Percentiles rank a stretch among this genome's conserved stretches.
Conservation (phyloP, 176 grass and related monocot species). For the Oryza rufipogon region DNA sequence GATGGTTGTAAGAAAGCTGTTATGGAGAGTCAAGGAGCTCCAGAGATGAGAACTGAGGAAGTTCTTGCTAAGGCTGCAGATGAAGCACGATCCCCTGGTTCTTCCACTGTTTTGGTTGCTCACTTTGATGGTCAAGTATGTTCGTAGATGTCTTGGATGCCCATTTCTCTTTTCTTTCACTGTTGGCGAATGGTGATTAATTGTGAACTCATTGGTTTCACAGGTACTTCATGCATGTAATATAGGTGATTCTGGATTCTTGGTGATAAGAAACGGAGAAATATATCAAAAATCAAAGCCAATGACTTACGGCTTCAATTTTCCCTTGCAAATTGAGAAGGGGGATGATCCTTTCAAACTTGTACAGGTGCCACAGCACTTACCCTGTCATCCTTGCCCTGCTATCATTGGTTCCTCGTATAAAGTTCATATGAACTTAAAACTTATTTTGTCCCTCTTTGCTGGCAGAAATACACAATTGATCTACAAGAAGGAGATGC, state of each 20-base stretch:
- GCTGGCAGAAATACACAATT: constrained; percentile 63
- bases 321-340: constrained; percentile 95
- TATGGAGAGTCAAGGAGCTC: constrained; percentile 50
- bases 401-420: not conserved
- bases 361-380: constrained; percentile 57
- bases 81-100: constrained; percentile 77
- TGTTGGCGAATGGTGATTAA: not conserved
- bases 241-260: constrained; percentile 93
- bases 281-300: constrained; percentile 78
- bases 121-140: constrained; percentile 82
- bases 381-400: not conserved
- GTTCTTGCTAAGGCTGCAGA: constrained; percentile 69
- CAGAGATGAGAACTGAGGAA: constrained; percentile 58
- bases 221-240: constrained; percentile 85
- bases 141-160: not conserved
- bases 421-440: constrained; percentile 1
- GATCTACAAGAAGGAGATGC: constrained; percentile 77
- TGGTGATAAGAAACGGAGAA: constrained; percentile 82
- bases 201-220: not conserved
- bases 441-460: not conserved
- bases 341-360: constrained; percentile 83
- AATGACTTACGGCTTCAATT: constrained; percentile 98
- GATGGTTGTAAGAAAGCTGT: constrained; percentile 71
- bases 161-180: not conserved
- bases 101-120: constrained; percentile 94